Percentiles rank a stretch among this genome's conserved stretches.
Conservation (phyloP, 305 asterid species). For the Fraxinus latifolia region DNA sequence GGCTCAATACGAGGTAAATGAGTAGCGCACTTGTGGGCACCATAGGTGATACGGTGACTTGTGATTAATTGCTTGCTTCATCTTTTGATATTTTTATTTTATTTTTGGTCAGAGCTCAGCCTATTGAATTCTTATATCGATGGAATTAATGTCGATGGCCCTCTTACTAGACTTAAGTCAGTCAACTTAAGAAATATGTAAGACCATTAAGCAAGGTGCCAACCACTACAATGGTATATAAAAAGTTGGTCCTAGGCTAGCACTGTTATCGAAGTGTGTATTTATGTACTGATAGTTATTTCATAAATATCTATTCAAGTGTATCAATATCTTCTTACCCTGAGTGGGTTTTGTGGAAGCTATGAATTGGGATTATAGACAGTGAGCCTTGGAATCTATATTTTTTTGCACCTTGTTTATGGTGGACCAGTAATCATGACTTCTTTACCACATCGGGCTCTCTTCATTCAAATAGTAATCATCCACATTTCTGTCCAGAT, state of each 20-base stretch:
- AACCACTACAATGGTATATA: not conserved
- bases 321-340: not conserved
- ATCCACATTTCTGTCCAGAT: not conserved
- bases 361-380: not conserved
- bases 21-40: slow-evolving; percentile 5
- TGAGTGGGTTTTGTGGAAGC: not conserved
- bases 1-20: slow-evolving; percentile 64
- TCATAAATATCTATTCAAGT: not conserved
- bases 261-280: not conserved
- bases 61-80: slow-evolving; percentile 20
- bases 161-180: not conserved
- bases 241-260: not conserved
- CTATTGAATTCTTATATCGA: not conserved
- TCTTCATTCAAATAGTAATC: not conserved
- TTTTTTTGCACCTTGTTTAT: not conserved
- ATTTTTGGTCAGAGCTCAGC: not conserved
- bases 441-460: not conserved
- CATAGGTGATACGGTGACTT: slow-evolving; percentile 10
- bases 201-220: not conserved
- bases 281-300: not conserved
- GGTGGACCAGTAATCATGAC: not conserved
- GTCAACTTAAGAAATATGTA: not conserved
- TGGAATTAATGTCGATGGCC: not conserved
- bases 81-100: slow-evolving; percentile 1
- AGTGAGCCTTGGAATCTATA: not conserved